Evolutionary conservation across 164 flowering plant species (phyloP).

Genomic region (Chimonanthus salicifolius): DNA sequence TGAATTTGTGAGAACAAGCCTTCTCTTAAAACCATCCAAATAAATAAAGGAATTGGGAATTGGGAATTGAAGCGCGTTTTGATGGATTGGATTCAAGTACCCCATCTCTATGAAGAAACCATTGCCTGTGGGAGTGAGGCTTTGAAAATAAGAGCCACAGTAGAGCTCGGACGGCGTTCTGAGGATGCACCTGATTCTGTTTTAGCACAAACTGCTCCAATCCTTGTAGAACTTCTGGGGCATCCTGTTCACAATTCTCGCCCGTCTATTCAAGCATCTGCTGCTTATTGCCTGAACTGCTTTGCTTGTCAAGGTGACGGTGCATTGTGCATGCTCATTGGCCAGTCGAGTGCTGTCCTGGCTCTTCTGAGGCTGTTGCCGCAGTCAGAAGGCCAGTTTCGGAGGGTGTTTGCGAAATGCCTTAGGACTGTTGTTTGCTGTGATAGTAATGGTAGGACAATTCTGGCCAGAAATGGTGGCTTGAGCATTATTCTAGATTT

Average conservation of each 20-base stretch:
- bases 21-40: too few relatives aligned
- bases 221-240: constrained; percentile 30
- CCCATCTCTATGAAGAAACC: constrained; percentile 21
- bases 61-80: too few relatives aligned
- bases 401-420: constrained; percentile 25
- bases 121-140: constrained; percentile 25
- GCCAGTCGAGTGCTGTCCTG: constrained; percentile 28
- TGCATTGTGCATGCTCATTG: constrained; percentile 26
- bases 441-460: constrained; percentile 16
- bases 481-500: constrained; percentile 27
- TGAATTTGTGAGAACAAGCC: too few relatives aligned
- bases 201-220: constrained; percentile 26
- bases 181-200: constrained; percentile 34
- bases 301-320: constrained; percentile 28
- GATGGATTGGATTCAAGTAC: constrained; percentile 33
- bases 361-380: constrained; percentile 29
- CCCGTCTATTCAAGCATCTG: constrained; percentile 28
- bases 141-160: constrained; percentile 24
- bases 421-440: constrained; percentile 28
- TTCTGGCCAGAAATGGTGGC: constrained; percentile 36
- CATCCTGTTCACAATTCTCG: constrained; percentile 5
- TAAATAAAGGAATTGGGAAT: too few relatives aligned
- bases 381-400: constrained; percentile 20
- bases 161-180: constrained; percentile 32
- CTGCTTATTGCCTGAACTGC: constrained; percentile 35